Percentiles rank a stretch among this genome's conserved stretches.
These are phyloP conservation scores for Rhinocladiella mackenziei DNA, from an alignment of 2,329 filamentous ascomycete genomes.

Conservation along the genomic window DNA sequence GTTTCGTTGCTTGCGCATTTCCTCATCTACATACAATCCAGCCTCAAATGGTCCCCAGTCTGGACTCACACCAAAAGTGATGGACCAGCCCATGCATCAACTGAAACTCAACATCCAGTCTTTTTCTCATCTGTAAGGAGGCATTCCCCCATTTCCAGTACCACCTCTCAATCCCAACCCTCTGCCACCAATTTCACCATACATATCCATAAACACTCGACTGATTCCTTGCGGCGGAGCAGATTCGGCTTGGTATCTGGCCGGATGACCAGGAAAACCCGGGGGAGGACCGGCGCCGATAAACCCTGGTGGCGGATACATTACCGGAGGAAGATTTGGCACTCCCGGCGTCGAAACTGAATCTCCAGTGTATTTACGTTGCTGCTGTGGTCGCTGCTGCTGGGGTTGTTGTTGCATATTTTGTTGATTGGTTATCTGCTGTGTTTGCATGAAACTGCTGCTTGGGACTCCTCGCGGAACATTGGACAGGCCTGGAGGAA, in stretches of 20 bases:
- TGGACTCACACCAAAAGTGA: no score
- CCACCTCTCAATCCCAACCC: constrained; percentile 32
- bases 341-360: constrained; percentile 25
- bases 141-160: constrained; percentile 15
- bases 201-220: constrained; percentile 44
- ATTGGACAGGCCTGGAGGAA: constrained; percentile 19
- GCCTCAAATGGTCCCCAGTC: no score
- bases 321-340: constrained; percentile 40
- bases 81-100: no score
- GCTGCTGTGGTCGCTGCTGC: constrained; percentile 18
- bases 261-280: constrained; percentile 38
- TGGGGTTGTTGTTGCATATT: constrained; percentile 4
- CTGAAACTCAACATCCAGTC: no score
- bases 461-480: constrained; percentile 35
- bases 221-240: constrained; percentile 38
- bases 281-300: constrained; percentile 40
- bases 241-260: constrained; percentile 34
- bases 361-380: constrained; percentile 30
- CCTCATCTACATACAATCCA: no score
- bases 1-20: no score
- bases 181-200: constrained; percentile 36
- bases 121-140: constrained; percentile 19
- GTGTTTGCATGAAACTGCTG: constrained; percentile 8
- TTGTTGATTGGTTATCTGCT: constrained; percentile 13
- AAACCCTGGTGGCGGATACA: constrained; percentile 46